Conservation (phyloP, 768 basidiomycete genomes). For the Phallus indusiatus region DNA sequence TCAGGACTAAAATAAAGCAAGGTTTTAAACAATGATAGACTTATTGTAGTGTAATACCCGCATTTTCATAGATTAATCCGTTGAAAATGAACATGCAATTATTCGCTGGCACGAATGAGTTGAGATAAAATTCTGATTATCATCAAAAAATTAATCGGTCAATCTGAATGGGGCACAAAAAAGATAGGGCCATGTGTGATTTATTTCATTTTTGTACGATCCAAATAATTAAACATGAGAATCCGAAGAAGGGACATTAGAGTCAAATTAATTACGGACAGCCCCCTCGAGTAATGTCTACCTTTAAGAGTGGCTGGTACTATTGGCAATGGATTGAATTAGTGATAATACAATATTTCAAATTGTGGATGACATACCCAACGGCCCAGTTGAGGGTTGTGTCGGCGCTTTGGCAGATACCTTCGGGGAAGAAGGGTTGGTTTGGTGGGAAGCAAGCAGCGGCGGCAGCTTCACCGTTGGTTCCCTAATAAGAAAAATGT, state of each 20-base stretch:
- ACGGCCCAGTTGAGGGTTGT: background rate
- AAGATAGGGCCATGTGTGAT: background rate
- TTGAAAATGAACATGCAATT: background rate
- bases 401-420: background rate
- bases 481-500: background rate
- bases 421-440: background rate
- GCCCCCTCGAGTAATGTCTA: background rate
- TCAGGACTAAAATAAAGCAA: background rate
- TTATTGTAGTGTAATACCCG: background rate
- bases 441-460: conserved; percentile 1
- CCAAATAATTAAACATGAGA: background rate
- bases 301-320: background rate
- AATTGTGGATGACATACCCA: background rate
- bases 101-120: background rate
- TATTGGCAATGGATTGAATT: background rate
- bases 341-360: background rate
- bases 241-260: background rate
- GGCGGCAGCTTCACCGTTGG: background rate
- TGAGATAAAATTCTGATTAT: background rate
- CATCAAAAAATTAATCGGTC: no score
- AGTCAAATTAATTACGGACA: background rate
- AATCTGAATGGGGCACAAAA: background rate
- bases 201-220: background rate
- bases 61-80: background rate
- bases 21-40: background rate